Evolutionary conservation across 345 rosid genomes (phyloP).

Genomic region (Schrenkiella parvula): DNA sequence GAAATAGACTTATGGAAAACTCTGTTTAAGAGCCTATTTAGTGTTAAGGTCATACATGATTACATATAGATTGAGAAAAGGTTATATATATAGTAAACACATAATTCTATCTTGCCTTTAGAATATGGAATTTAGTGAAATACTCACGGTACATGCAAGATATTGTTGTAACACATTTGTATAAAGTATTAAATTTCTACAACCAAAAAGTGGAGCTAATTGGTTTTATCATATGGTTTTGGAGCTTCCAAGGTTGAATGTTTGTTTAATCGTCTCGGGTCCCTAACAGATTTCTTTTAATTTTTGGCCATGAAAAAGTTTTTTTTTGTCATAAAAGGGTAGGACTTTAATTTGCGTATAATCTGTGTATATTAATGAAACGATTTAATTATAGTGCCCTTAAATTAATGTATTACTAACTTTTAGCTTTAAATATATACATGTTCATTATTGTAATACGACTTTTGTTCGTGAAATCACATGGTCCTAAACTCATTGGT

Average conservation of each 20-base stretch:
- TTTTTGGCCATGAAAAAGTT: conserved; percentile 2
- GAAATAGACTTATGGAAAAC: not conserved
- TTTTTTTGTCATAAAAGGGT: not conserved
- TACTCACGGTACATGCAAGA: conserved; percentile 18
- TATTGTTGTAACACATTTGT: not conserved
- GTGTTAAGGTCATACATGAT: not conserved
- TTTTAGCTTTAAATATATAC: conserved; percentile 18
- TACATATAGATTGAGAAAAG: not conserved
- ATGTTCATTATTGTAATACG: conserved; percentile 27
- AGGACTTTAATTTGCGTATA: conserved; percentile 19
- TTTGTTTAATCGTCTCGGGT: conserved; percentile 34
- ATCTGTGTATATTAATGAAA: not conserved
- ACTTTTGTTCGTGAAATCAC: conserved; percentile 46
- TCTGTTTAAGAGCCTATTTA: not conserved
- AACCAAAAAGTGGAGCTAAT: conserved; percentile 4
- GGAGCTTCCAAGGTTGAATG: conserved; percentile 36
- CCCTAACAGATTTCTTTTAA: not conserved
- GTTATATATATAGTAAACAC: not conserved
- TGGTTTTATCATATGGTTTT: conserved; percentile 13
- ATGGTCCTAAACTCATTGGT: conserved; percentile 50
- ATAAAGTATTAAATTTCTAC: not conserved
- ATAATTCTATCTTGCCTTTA: not conserved
- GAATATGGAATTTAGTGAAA: not conserved
- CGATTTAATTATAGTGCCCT: not conserved
- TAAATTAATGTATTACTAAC: conserved; percentile 1